A percentile compares a stretch with the other conserved stretches of the same genome.
phyloP scores from a whole-genome alignment of 306 rosid species.

The Rosa lucieae region DNA sequence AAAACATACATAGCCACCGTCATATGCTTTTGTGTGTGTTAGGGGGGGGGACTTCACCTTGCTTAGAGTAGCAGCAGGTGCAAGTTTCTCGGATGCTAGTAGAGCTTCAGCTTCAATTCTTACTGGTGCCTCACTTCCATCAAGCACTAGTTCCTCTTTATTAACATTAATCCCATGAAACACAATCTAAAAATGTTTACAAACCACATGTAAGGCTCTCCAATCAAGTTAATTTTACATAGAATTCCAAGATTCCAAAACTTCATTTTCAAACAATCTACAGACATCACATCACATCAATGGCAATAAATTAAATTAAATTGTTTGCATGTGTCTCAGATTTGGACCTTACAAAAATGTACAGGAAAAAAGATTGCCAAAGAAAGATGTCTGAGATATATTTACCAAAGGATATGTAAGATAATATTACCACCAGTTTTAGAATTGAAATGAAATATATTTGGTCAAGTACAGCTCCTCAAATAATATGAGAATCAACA shows the following conservation, averaged over 20 bases:
- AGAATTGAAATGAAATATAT: background rate
- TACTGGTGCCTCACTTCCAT: conserved; percentile 93
- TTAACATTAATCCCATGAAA: conserved; percentile 80
- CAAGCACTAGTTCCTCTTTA: conserved; percentile 70
- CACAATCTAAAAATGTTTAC: conserved; percentile 47
- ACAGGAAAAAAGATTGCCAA: background rate
- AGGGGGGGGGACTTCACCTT: conserved; percentile 53
- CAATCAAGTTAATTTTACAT: conserved; percentile 2
- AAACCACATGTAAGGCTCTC: conserved; percentile 21
- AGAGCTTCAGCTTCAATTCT: conserved; percentile 86
- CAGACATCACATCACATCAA: background rate
- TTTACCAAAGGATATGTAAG: background rate
- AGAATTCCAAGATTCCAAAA: background rate
- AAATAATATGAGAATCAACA: background rate
- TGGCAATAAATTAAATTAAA: background rate
- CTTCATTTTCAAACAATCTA: background rate
- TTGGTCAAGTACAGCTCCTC: background rate
- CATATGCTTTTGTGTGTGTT: no score
- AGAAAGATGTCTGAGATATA: background rate
- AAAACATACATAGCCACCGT: background rate
- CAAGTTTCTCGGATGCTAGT: conserved; percentile 76
- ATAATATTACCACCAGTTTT: background rate
- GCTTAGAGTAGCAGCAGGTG: conserved; percentile 79
- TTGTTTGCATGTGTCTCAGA: background rate
- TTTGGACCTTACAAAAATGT: background rate